A percentile compares a stretch with the other conserved stretches of the same genome.
Evolutionary conservation across 1,284 basidiomycete species (phyloP).

Genomic region (Hymenochaete sp.): DNA sequence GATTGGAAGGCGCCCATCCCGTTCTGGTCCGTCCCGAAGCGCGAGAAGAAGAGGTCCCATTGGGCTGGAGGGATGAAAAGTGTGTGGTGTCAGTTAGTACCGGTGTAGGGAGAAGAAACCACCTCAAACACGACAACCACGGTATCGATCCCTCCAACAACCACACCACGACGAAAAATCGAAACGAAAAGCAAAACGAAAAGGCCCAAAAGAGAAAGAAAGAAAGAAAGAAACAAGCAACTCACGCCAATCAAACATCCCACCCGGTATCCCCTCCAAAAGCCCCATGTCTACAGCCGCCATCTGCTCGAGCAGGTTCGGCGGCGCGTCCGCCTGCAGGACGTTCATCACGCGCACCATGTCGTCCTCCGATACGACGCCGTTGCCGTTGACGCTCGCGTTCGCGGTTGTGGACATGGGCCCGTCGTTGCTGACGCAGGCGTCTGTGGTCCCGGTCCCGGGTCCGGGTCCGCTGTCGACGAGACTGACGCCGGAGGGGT

Average conservation of each 20-base stretch:
- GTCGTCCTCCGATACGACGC: too few species aligned
- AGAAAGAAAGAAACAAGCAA: constrained; percentile 19
- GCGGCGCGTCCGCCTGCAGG: constrained; percentile 48
- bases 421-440: too few species aligned
- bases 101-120: not conserved
- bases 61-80: constrained; percentile 39
- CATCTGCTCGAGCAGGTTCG: constrained; percentile 49
- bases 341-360: constrained; percentile 64
- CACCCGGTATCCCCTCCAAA: constrained; percentile 74
- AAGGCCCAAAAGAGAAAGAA: not conserved
- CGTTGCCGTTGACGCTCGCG: too few species aligned
- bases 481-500: too few species aligned
- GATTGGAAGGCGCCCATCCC: constrained; percentile 9
- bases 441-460: too few species aligned
- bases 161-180: not conserved
- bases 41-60: constrained; percentile 68
- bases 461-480: too few species aligned
- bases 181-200: not conserved
- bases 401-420: too few species aligned
- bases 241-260: constrained; percentile 83
- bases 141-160: not conserved
- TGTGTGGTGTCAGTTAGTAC: constrained; percentile 7
- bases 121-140: not conserved
- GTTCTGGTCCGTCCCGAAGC: constrained; percentile 24
- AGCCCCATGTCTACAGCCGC: constrained; percentile 63